These are phyloP conservation scores for Hygrocybe punicea DNA, from an alignment of 768 basidiomycete genomes.

Conservation along the genomic window DNA sequence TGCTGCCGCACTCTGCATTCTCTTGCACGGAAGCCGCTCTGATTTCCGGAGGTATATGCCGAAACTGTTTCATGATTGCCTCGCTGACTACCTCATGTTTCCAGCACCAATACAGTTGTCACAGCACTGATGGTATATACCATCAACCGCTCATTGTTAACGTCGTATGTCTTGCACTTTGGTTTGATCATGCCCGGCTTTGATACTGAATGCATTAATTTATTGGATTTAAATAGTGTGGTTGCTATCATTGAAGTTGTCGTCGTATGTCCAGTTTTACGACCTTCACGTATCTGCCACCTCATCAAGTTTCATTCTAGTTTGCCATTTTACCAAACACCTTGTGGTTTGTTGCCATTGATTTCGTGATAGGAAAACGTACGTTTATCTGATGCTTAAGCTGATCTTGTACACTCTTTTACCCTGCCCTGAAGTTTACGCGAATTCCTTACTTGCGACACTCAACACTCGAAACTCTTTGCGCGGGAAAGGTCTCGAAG, in stretches of 20 bases:
- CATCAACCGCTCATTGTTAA: slow-evolving; percentile 49
- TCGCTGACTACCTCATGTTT: not conserved
- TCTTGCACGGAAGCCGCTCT: slow-evolving; percentile 8
- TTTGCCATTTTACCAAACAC: slow-evolving; percentile 30
- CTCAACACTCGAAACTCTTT: slow-evolving; percentile 39
- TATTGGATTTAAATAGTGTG: slow-evolving; percentile 17
- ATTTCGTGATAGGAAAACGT: too few relatives aligned
- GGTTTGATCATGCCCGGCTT: not conserved
- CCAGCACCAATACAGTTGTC: slow-evolving; percentile 42
- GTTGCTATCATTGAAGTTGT: slow-evolving; percentile 41
- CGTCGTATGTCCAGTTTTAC: slow-evolving; percentile 34
- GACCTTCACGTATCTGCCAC: too few relatives aligned
- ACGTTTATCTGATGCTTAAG: not conserved
- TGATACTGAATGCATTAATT: not conserved
- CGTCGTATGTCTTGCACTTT: slow-evolving; percentile 37
- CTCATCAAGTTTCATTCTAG: too few relatives aligned
- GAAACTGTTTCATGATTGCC: not conserved
- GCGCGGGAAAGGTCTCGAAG: slow-evolving; percentile 5
- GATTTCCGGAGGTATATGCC: slow-evolving; percentile 5
- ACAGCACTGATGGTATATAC: slow-evolving; percentile 46
- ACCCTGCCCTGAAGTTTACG: slow-evolving; percentile 28
- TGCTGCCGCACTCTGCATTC: slow-evolving; percentile 8
- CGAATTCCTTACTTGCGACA: slow-evolving; percentile 45
- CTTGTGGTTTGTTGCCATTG: slow-evolving; percentile 38
- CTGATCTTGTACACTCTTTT: not conserved